Evolutionary conservation across 306 rosid genomes (phyloP), one percentile per base, ranked within the genome.

Genomic region (Geum urbanum): DNA sequence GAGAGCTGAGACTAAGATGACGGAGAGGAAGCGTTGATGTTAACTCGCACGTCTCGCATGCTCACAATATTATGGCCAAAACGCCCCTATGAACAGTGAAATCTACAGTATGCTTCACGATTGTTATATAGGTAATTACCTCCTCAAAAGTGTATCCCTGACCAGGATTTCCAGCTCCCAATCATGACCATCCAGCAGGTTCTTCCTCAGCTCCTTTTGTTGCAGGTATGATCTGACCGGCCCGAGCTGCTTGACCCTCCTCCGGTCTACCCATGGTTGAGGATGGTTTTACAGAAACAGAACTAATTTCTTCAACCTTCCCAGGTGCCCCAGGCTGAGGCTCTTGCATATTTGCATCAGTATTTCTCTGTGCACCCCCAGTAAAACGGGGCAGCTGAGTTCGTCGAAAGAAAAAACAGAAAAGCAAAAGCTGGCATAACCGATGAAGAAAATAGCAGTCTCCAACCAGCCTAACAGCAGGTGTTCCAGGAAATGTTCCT

Each of bases 401-500:
- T 67, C 99, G 85, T 37, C 97, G 88, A 78, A 94, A 94, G 97
- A 94, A 94, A 80, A 89, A 94, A 80, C 99, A 94, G 80, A 94
- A 94, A 59, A 94, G 95, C 83, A 94, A 77, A 73, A 94, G 95
- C 80, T 94, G 99, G 84, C 99, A 94, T 44, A 94, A 81, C 70
- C 99, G 80, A 74, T 94, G 99, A 70, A 94, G 92, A 86, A 94
- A 94, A 80, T 94, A 97, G 63, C 99, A 91, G 77, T 94, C 99
- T 75, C 99, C 99, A 63, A 94, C 89, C 69, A 94, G 96, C 84
- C 99, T 85, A 63, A 94, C 99, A 8, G 99, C 99, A 43, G 99
- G 99, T 75, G 99, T 94, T 75, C 99, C 99, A 39, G 99, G 99
- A 78, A 94, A 94, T 35, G 99, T 94, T 84, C 99, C 99, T 4